These are phyloP conservation scores for Aspergillus leporis DNA, from an alignment of 495 filamentous ascomycete species.

Conservation along the genomic window DNA sequence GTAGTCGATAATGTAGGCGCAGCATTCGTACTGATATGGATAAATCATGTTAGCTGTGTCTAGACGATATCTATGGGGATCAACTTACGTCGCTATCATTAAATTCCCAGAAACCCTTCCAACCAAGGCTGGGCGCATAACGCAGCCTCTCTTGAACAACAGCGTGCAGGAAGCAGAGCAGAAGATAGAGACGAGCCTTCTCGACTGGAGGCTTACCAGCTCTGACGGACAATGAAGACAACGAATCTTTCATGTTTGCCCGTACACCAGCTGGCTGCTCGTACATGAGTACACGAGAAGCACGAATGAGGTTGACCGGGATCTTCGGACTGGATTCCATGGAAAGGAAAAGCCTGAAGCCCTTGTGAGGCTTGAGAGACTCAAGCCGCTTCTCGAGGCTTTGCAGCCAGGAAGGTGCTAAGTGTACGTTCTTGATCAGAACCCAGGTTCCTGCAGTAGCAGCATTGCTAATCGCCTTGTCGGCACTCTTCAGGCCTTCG, in stretches of 20 bases:
- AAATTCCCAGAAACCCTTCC: slow-evolving; percentile 99
- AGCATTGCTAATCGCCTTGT: slow-evolving; percentile 92
- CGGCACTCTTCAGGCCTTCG: slow-evolving; percentile 86
- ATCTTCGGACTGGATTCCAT: slow-evolving; percentile 98
- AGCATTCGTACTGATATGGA: slow-evolving; percentile 83
- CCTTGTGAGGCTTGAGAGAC: slow-evolving; percentile 87
- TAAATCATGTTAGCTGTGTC: slow-evolving; percentile 30
- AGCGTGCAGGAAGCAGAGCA: slow-evolving; percentile 93
- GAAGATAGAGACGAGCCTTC: slow-evolving; percentile 83
- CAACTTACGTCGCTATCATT: slow-evolving; percentile 94
- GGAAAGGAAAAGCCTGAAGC: slow-evolving; percentile 94
- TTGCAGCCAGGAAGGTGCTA: slow-evolving; percentile 93
- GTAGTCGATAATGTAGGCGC: slow-evolving; percentile 89
- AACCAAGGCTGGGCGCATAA: slow-evolving; percentile 91
- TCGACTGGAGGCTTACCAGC: slow-evolving; percentile 84
- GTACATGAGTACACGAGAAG: slow-evolving; percentile 93
- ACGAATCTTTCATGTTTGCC: slow-evolving; percentile 98
- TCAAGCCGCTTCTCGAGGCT: slow-evolving; percentile 96
- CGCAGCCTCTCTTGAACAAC: slow-evolving; percentile 94
- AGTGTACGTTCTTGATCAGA: slow-evolving; percentile 97
- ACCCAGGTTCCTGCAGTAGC: slow-evolving; percentile 95
- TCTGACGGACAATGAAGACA: slow-evolving; percentile 77
- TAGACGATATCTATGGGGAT: background rate
- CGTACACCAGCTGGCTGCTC: slow-evolving; percentile 95
- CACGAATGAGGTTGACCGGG: slow-evolving; percentile 90